These are phyloP conservation scores for Hypsizygus ulmarius DNA, from an alignment of 1,284 basidiomycete species.

Conservation along the genomic window DNA sequence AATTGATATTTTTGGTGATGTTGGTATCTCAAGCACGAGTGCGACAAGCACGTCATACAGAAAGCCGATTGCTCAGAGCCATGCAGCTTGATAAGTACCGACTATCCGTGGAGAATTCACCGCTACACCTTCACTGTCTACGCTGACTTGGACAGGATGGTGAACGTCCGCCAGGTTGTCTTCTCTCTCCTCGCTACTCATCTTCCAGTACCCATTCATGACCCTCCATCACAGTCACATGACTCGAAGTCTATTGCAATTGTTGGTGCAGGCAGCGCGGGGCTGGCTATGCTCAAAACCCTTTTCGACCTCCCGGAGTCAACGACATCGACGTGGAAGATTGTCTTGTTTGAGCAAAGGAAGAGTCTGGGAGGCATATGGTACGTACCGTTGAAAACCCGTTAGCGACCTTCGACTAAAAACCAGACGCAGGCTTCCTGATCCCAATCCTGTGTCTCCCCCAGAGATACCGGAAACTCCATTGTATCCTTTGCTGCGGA, in stretches of 20 bases:
- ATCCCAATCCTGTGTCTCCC: constrained; percentile 38
- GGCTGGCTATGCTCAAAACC: constrained; percentile 49
- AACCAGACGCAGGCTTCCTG: constrained; percentile 34
- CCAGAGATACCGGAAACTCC: constrained; percentile 53
- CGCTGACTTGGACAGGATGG: constrained; percentile 19
- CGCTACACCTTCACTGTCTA: no score
- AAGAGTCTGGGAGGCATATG: constrained; percentile 51
- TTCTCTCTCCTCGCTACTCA: constrained; percentile 23
- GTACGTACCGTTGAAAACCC: constrained; percentile 22
- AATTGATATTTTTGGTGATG: not conserved
- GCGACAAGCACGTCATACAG: constrained; percentile 21
- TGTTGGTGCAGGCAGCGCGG: constrained; percentile 48
- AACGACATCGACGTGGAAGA: constrained; percentile 37
- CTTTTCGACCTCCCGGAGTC: constrained; percentile 46
- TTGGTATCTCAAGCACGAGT: not conserved
- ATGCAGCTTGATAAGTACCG: constrained; percentile 6
- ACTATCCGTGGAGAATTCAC: not conserved
- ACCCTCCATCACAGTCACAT: constrained; percentile 3
- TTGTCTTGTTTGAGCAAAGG: constrained; percentile 53
- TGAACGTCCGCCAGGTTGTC: constrained; percentile 23
- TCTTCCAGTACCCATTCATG: constrained; percentile 15
- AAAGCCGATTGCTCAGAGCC: constrained; percentile 18
- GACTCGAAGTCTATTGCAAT: constrained; percentile 49
- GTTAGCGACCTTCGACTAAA: not conserved
- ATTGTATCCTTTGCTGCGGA: constrained; percentile 51